Base-by-base conservation (phyloP, 2,329 filamentous ascomycete species). In the Fusarium poae region DNA sequence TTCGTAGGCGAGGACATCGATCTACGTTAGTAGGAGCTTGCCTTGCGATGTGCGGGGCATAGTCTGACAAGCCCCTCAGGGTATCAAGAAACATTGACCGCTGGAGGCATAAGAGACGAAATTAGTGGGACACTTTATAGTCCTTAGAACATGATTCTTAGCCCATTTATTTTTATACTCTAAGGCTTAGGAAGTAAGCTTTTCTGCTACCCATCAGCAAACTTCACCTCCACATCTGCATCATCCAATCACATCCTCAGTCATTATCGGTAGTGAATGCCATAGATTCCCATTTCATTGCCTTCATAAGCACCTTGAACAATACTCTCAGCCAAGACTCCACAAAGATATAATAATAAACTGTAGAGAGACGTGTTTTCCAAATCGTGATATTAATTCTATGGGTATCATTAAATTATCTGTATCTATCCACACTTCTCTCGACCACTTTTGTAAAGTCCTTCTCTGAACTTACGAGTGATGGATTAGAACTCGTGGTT, bases 401-500 rank as follows among this genome's bases (percentile, higher is more conserved):
- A 48, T 40, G 34, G 7, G 20, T 32, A 39, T 48, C 46, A 37
- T 21, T 25, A 5, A 5, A 18, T 30, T 39, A 60, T 53, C 55
- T 55, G 25, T 55, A 25, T 16, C 20, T 20, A 48, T 72, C 66
- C 3, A 55, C 18, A 8, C 42, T 57, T 25, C 59, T 71, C 16
- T 55, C 51, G 3, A 32, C 29, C 12, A 55, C 57, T 29, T 53
- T 67, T 6, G 40, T 20, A 48, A 67, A 67, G 2, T 74, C 75
- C 37, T 75, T 77, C 6, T 77, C 73, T 2, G 70, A 66, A 29
- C 76, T 77, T 21, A 68, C 72, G 18, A 76, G 40, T 4, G 75
- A 77, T 3, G 71, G 67, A 49, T 66, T 76, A 6, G 67, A 62
- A 43, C 73, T 76, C 3, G 62, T 55, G 6, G 60, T 18, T n/a